Evolutionary conservation across 805 yeast genomes (phyloP), one percentile per base, ranked within the genome.

Genomic region (Saccharomyces mikatae): DNA sequence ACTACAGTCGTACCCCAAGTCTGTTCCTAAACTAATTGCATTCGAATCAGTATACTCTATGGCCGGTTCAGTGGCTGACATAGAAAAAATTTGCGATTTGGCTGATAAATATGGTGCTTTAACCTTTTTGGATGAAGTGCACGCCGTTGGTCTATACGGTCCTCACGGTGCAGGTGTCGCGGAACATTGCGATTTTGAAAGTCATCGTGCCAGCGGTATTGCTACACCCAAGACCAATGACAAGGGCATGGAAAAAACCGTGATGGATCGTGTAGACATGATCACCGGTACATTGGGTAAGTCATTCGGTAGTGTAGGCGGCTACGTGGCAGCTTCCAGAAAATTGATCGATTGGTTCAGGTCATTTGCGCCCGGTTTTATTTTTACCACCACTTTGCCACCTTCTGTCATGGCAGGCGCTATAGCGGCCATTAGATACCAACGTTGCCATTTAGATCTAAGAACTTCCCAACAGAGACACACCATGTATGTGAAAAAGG

Each of bases 121-220:
- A 64, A 94, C 99, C 30, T 94, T 94, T 73, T 77, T 94, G 70
- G 99, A 94, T 71, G 99, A 94, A 73, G 99, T 94, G 41, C 99
- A 94, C 68, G 98, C 99, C 36, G 98, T 94, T 49, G 99, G 99
- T 54, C 81, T 94, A 85, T 94, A 94, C 69, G 99, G 99, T 65
- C 98, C 99, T 56, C 96, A 88, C 65, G 99, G 99, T 68, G 99
- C 97, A 32, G 99, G 99, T 75, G 98, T 94, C 53, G 97, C 98
- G 49, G 99, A 94, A 73, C 99, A 94, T 71, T 77, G 87, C 65
- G 89, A 94, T 73, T 94, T 90, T 63, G 88, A 88, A 49, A 83
- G 84, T 53, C 96, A 92, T 69, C 81, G 88, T 66, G 69, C 75
- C 55, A 71, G 83, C 14, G 94, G 94, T 60, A 74, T 82, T 61